Evolutionary conservation across 148 eudicot genomes (phyloP).

Genomic region (Chenopodium formosanum): DNA sequence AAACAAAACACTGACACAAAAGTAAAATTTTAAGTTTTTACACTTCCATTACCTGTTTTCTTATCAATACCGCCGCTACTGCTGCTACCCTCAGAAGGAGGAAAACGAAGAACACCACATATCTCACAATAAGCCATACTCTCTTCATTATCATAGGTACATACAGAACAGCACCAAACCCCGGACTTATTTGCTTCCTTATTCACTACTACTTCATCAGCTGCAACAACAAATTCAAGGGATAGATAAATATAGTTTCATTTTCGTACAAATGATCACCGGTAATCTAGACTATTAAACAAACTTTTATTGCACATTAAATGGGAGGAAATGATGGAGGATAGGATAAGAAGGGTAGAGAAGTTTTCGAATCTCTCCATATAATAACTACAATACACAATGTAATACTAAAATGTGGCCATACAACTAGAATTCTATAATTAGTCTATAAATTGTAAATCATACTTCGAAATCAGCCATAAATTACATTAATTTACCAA

Average conservation of each 20-base stretch:
- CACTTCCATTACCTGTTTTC: constrained; percentile 45
- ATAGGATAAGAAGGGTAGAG: not conserved
- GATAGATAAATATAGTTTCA: not conserved
- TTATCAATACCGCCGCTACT: constrained; percentile 29
- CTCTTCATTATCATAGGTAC: constrained; percentile 90
- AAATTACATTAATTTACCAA: not conserved
- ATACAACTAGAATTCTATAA: not conserved
- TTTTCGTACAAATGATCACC: not conserved
- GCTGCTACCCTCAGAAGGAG: constrained; percentile 44
- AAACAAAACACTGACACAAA: constrained; percentile 3
- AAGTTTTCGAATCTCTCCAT: not conserved
- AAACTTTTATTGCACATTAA: not conserved
- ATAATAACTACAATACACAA: not conserved
- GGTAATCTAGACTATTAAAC: not conserved
- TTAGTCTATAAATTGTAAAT: not conserved
- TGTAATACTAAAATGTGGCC: not conserved
- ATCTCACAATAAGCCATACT: constrained; percentile 76
- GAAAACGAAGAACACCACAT: constrained; percentile 81
- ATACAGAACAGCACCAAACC: constrained; percentile 79
- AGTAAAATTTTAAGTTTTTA: not conserved
- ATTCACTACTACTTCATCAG: constrained; percentile 32
- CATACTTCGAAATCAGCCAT: not conserved
- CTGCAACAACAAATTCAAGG: constrained; percentile 33
- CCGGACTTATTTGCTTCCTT: constrained; percentile 41
- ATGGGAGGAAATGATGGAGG: not conserved